Evolutionary conservation across 2,329 filamentous ascomycete genomes (phyloP), one percentile per base, ranked within the genome.

Genomic region (Claviceps digitariae): DNA sequence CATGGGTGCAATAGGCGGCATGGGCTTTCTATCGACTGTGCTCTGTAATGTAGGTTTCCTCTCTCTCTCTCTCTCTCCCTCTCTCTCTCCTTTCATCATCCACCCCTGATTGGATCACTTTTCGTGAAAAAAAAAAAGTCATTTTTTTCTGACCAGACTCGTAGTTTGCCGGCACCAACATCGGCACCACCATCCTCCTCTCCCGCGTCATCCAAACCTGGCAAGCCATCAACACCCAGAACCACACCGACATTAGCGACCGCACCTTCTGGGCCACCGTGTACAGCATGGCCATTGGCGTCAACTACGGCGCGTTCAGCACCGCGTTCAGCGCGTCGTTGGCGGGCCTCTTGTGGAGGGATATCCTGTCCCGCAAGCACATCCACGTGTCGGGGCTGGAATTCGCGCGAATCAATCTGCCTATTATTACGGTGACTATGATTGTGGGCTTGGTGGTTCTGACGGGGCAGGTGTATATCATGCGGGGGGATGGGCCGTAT

Each of bases 231-330:
- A 80, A 84, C 57, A 53, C 62, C 0, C 55, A 57, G 0, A 75
- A 72, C 41, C 66, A 67, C 0, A 66, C 64, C 1, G 65, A 73
- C 1, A 84, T 88, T 50, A 76, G 71, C 13, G 69, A 87, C 45
- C 75, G 84, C 3, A 84, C 77, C 0, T 87, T 87, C 62, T 87
- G 83, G 84, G 84, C 77, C 0, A 85, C 84, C 0, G 78, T 88
- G 0, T 88, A 88, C 65, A 79, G 77, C 64, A 86, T 88, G 82
- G 84, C 84, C 0, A 68, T 89, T 0, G 84, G 84, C 2, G 82
- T 87, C 56, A 88, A 89, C 64, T 88, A 82, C 54, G 84, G 84
- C 4, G 85, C 84, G 0, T 88, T 87, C 62, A 86, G 83, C 62
- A 79, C 80, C 0, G 82, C 83, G 0, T 86, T 89, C 59, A 86